These are phyloP conservation scores for Castanopsis chinensis DNA, from an alignment of 306 rosid species.

Conservation along the genomic window DNA sequence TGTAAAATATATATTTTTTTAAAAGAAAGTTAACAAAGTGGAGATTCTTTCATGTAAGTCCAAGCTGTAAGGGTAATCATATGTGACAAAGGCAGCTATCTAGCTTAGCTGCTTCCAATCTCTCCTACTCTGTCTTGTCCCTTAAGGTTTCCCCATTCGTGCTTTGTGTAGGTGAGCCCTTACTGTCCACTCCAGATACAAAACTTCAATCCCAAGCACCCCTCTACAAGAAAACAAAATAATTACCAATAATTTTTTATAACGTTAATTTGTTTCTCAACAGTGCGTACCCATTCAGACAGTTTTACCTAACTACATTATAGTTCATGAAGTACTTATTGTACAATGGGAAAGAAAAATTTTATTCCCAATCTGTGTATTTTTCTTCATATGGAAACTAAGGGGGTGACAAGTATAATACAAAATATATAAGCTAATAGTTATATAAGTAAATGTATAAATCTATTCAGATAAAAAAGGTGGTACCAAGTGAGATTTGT, in stretches of 20 bases:
- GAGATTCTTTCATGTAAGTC: constrained; percentile 23
- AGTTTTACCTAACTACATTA: constrained; percentile 16
- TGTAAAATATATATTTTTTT: not conserved
- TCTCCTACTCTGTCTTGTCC: constrained; percentile 65
- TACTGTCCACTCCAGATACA: constrained; percentile 58
- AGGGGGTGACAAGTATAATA: constrained; percentile 9
- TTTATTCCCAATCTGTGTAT: constrained; percentile 1
- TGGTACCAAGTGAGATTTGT: constrained; percentile 15
- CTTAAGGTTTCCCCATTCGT: constrained; percentile 43
- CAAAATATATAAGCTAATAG: not conserved
- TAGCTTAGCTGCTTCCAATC: constrained; percentile 43
- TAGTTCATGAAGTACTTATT: not conserved
- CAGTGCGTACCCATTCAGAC: constrained; percentile 3
- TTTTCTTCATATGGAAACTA: constrained; percentile 9
- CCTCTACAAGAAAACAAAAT: constrained; percentile 37
- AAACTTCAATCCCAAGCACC: constrained; percentile 71
- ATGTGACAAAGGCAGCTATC: constrained; percentile 43
- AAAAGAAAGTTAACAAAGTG: not conserved
- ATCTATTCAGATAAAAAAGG: constrained; percentile 7
- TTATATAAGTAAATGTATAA: not conserved
- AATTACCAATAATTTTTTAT: constrained; percentile 23
- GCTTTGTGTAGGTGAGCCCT: constrained; percentile 54
- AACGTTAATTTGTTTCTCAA: not conserved
- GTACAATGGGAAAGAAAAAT: not conserved
- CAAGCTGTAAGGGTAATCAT: constrained; percentile 45